phyloP scores from a whole-genome alignment of 345 rosid genomes.

The Balakata baccata region DNA sequence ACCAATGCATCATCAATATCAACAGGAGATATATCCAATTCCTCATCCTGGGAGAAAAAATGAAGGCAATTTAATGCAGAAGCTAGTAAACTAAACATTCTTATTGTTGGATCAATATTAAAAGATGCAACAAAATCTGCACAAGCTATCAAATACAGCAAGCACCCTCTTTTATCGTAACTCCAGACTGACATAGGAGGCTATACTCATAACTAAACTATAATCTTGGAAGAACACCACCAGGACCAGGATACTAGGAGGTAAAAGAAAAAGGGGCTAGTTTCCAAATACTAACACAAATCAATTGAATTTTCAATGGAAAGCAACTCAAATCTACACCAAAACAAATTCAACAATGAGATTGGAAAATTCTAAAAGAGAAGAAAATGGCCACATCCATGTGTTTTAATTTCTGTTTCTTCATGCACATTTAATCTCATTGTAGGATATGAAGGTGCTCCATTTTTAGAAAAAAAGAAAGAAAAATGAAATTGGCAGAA shows the following conservation, averaged over 20 bases:
- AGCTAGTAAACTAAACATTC: not conserved
- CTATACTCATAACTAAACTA: not conserved
- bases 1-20: constrained; percentile 93
- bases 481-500: not conserved
- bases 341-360: too few relatives aligned
- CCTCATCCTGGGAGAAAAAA: constrained; percentile 68
- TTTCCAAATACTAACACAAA: not conserved
- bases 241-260: too few relatives aligned
- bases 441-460: not conserved
- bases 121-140: not conserved
- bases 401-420: too few relatives aligned
- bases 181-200: not conserved
- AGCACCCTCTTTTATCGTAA: not conserved
- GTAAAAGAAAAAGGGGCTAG: not conserved
- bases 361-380: too few relatives aligned
- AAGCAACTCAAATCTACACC: too few relatives aligned
- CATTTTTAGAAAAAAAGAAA: not conserved
- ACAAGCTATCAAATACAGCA: not conserved
- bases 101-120: not conserved
- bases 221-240: not conserved
- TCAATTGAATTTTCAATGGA: not conserved
- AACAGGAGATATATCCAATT: constrained; percentile 78
- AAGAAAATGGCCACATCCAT: too few relatives aligned
- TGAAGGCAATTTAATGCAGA: not conserved
- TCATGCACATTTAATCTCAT: not conserved